Evolutionary conservation across 495 filamentous ascomycete species (phyloP).

Genomic region (Lineolata rhizophorae): DNA sequence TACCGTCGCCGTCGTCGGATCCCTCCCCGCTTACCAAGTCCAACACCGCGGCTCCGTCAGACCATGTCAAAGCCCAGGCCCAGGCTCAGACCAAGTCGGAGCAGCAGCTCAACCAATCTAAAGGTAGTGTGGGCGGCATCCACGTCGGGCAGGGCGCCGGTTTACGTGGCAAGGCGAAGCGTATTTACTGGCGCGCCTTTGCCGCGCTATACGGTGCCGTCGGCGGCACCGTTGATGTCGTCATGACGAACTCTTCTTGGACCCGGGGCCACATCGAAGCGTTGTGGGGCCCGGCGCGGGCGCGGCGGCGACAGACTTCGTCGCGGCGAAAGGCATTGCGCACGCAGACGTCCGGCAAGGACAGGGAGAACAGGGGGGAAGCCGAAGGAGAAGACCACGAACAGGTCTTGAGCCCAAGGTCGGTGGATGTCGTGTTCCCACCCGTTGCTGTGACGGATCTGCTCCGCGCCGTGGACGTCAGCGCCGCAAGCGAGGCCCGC

Average conservation of each 20-base stretch:
- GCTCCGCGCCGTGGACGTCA: constrained; percentile 44
- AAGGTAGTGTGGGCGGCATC: too few relatives aligned
- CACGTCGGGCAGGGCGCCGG: constrained; percentile 66
- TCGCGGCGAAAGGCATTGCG: too few relatives aligned
- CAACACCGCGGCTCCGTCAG: not conserved
- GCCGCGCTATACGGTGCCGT: constrained; percentile 60
- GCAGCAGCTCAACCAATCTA: not conserved
- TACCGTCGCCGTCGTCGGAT: not conserved
- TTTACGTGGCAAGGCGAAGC: constrained; percentile 41
- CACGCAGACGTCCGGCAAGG: too few relatives aligned
- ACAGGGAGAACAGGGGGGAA: too few relatives aligned
- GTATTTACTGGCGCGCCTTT: constrained; percentile 68
- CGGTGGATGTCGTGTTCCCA: constrained; percentile 61
- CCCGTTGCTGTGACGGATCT: constrained; percentile 78
- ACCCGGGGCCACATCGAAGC: constrained; percentile 63
- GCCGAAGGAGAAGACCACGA: too few relatives aligned
- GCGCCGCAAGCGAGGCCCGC: constrained; percentile 35
- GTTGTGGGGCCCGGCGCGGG: constrained; percentile 49
- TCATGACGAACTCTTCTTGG: constrained; percentile 95
- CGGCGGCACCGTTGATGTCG: constrained; percentile 62
- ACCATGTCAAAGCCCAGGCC: too few relatives aligned
- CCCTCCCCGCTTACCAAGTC: too few relatives aligned
- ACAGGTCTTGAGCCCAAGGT: too few relatives aligned
- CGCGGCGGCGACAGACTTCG: too few relatives aligned
- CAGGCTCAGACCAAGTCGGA: too few relatives aligned